These are phyloP conservation scores for Nidula microcarpa DNA, from an alignment of 768 basidiomycete genomes.

Conservation along the genomic window DNA sequence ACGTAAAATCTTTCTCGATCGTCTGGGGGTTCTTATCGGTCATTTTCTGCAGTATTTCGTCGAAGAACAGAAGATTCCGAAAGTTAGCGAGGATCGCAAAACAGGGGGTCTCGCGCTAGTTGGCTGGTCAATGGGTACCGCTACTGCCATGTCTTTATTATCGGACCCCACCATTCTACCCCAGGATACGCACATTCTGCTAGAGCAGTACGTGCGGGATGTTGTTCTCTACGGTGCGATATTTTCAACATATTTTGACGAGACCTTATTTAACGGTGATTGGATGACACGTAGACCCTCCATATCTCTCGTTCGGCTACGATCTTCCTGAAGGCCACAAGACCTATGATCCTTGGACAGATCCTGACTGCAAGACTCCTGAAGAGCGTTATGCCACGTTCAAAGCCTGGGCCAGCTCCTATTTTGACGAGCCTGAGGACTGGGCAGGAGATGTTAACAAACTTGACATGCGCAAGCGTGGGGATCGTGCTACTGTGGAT, in stretches of 20 bases:
- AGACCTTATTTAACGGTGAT: background rate
- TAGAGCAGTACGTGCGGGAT: constrained; percentile 25
- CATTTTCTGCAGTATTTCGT: constrained; percentile 24
- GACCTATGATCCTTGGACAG: constrained; percentile 16
- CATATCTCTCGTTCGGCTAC: constrained; percentile 21
- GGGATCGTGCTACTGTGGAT: constrained; percentile 11
- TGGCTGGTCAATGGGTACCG: constrained; percentile 36
- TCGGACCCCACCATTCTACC: constrained; percentile 17
- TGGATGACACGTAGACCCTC: constrained; percentile 21
- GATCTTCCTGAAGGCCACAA: constrained; percentile 13
- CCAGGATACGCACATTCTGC: constrained; percentile 10
- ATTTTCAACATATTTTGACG: background rate
- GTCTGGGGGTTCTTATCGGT: constrained; percentile 17
- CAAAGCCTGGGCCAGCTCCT: constrained; percentile 21
- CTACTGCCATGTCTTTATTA: constrained; percentile 23
- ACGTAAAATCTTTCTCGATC: constrained; percentile 19
- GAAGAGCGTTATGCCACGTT: constrained; percentile 20
- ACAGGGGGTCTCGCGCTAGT: constrained; percentile 30
- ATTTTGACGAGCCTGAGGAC: constrained; percentile 19
- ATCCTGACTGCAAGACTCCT: constrained; percentile 14
- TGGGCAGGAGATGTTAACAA: constrained; percentile 11
- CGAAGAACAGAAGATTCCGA: constrained; percentile 19
- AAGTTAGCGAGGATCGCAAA: constrained; percentile 17
- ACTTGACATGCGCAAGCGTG: constrained; percentile 15
- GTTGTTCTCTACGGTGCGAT: constrained; percentile 27